These are phyloP conservation scores for Tothia fuscella DNA, from an alignment of 2,329 filamentous ascomycete species.

Conservation along the genomic window DNA sequence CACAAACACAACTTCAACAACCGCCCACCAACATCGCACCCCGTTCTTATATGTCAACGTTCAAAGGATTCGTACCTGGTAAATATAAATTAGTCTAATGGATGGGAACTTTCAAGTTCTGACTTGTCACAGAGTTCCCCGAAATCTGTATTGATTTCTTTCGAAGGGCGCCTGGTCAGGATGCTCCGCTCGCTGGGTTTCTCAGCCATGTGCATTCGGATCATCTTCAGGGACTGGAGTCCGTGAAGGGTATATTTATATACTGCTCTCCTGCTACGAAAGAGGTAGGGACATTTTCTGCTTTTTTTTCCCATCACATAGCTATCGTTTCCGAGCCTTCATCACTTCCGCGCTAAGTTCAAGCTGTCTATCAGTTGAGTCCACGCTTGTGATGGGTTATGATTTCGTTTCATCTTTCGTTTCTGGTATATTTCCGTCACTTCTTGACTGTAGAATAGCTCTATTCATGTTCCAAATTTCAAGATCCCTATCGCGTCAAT, in stretches of 20 bases:
- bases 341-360: no score
- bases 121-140: slow-evolving; percentile 51
- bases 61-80: slow-evolving; percentile 23
- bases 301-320: no score
- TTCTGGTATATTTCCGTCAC: no score
- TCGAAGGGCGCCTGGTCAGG: slow-evolving; percentile 40
- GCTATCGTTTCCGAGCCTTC: no score
- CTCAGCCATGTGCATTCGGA: slow-evolving; percentile 89
- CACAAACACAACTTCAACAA: no score
- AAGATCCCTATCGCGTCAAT: no score
- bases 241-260: slow-evolving; percentile 65
- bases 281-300: slow-evolving; percentile 35
- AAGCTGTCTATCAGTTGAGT: no score
- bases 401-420: no score
- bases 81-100: background rate
- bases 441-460: no score
- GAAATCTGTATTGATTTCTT: slow-evolving; percentile 80
- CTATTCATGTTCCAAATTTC: no score
- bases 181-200: slow-evolving; percentile 68
- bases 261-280: slow-evolving; percentile 81
- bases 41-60: slow-evolving; percentile 21
- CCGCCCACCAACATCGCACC: no score
- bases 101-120: background rate
- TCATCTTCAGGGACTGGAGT: slow-evolving; percentile 71
- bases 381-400: no score